Base-by-base conservation (phyloP, 352 stramenopile species). In the Globisporangium rhizosaccharum region DNA sequence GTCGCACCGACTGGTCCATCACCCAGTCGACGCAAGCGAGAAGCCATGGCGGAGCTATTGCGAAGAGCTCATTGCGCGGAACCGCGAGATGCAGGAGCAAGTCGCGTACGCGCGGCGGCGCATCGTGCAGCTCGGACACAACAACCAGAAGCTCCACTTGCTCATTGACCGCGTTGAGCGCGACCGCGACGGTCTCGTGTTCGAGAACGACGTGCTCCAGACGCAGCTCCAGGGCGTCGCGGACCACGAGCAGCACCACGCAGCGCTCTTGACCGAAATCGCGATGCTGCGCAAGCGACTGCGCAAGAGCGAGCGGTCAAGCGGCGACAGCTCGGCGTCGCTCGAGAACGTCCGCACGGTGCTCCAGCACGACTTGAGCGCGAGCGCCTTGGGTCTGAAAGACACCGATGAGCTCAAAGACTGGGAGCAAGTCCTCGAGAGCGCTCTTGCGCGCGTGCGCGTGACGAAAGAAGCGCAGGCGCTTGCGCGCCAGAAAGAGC, bases 151-250 rank as follows among this genome's bases (percentile, higher is more conserved):
- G 48, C 63, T 94, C 23, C 79, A 94, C 46, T 66, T 91, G 46
- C 70, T 94, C 20, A 73, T 92, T 20, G 83, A 94, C 51, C 79
- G 84, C n/a, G 79, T 94, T 42, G 85, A 94, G 50, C 83, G 80
- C 51, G 85, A 94, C 53, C 85, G 85, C 14, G 83, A 94, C 42
- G 76, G 83, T 3, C 62, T 94, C 28, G 56, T 93, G 30, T 84
- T 90, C 59, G 85, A 94, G 53, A 94, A 92, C 53, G 82, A 94
- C 55, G 57, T 91, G 30, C 65, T 94, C 17, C 84, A 92, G 56
- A 82, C 72, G 9, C 81, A 91, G 67, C 46, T 93, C 7, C 70
- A 89, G 39, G 82, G 75, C 8, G 85, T 85, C 51, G 76, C 87
- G 41, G 71, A 86, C 48, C 73, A 87, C 39, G 82, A 90, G 41